Evolutionary conservation across 345 rosid species (phyloP).

Genomic region (Erysimum cheiranthoides): DNA sequence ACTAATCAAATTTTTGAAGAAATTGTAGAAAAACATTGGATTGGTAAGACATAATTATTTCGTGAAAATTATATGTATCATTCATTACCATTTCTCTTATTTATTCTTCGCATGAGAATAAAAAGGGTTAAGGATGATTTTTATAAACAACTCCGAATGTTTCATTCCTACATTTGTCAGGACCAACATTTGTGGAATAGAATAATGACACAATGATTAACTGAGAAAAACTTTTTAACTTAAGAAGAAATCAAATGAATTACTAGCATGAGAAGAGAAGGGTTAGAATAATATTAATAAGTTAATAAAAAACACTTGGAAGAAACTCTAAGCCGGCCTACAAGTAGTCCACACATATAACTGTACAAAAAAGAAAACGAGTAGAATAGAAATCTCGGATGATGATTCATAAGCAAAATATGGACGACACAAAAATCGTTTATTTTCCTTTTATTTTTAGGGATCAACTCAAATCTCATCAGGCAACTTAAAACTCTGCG

Average conservation of each 20-base stretch:
- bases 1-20: too few species aligned
- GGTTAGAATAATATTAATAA: background rate
- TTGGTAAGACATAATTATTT: too few species aligned
- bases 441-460: background rate
- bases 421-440: constrained; percentile 4
- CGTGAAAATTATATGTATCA: background rate
- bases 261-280: background rate
- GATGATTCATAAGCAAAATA: constrained; percentile 32
- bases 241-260: background rate
- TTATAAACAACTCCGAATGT: background rate
- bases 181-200: background rate
- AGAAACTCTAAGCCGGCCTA: constrained; percentile 5
- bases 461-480: constrained; percentile 50
- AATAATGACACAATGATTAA: background rate
- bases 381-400: background rate
- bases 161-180: background rate
- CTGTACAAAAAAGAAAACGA: constrained; percentile 27
- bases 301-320: constrained; percentile 5
- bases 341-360: constrained; percentile 23
- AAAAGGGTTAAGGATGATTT: background rate
- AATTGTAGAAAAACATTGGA: too few species aligned
- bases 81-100: background rate
- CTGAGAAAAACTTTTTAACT: too few species aligned
- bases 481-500: constrained; percentile 70
- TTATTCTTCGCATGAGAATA: background rate